These are phyloP conservation scores for Candida coquimbonensis DNA, from an alignment of 805 yeast genomes.

Conservation along the genomic window DNA sequence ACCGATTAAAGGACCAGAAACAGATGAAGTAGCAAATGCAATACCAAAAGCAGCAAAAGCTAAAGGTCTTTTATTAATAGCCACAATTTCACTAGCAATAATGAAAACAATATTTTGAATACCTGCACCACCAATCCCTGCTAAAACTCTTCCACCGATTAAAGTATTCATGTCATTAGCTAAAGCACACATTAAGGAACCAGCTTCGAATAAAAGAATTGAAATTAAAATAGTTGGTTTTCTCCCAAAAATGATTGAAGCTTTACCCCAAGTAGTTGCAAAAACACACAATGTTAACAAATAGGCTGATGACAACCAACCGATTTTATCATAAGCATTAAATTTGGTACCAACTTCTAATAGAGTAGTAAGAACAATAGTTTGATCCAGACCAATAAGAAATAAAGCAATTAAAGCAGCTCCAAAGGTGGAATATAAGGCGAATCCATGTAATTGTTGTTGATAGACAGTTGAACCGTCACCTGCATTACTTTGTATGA, in stretches of 20 bases:
- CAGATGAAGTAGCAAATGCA: constrained; percentile 43
- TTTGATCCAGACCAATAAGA: constrained; percentile 47
- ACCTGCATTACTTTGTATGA: constrained; percentile 19
- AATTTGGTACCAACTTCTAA: constrained; percentile 44
- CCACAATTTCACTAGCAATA: constrained; percentile 43
- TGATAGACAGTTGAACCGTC: constrained; percentile 18
- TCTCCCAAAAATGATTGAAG: constrained; percentile 52
- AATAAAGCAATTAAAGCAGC: constrained; percentile 22
- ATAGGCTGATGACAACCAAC: constrained; percentile 55
- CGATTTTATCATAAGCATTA: constrained; percentile 41
- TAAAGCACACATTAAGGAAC: constrained; percentile 52
- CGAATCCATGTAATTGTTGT: constrained; percentile 13
- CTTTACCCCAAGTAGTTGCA: constrained; percentile 50
- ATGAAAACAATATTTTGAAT: constrained; percentile 49
- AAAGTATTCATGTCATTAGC: constrained; percentile 49
- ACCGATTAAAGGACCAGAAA: constrained; percentile 58
- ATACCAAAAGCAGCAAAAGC: constrained; percentile 19
- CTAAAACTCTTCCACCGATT: constrained; percentile 63
- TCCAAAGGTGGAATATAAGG: constrained; percentile 9
- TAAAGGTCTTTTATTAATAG: constrained; percentile 21
- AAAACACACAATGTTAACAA: constrained; percentile 46
- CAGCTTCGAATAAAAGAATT: constrained; percentile 20
- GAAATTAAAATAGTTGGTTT: constrained; percentile 42
- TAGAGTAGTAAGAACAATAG: constrained; percentile 48
- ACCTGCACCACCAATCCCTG: constrained; percentile 68